Conservation (phyloP, 2,329 filamentous ascomycete species). For the Tolypocladium inflatum region DNA sequence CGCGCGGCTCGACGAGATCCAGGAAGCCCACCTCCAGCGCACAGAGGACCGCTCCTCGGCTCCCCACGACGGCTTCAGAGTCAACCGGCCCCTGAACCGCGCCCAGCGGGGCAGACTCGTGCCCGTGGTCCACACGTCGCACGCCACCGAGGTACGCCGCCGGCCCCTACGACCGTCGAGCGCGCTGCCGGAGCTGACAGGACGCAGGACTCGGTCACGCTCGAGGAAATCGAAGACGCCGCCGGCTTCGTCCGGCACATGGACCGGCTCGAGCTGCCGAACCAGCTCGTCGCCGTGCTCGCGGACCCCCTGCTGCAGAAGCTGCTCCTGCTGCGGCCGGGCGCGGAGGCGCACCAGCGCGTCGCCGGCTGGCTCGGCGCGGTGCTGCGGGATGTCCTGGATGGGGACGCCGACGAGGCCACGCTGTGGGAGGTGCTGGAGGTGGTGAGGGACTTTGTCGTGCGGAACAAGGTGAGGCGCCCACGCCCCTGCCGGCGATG, state of each 20-base stretch:
- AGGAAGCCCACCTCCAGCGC: conserved; percentile 44
- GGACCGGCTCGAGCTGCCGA: conserved; percentile 72
- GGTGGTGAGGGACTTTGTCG: conserved; percentile 45
- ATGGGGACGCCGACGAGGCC: conserved; percentile 38
- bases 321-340: conserved; percentile 55
- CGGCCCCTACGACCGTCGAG: too few relatives aligned
- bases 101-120: conserved; percentile 31
- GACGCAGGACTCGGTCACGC: conserved; percentile 43
- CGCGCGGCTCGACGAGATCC: conserved; percentile 56
- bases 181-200: too few relatives aligned
- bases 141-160: conserved; percentile 53
- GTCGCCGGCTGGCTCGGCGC: conserved; percentile 50
- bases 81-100: conserved; percentile 37
- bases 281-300: conserved; percentile 69
- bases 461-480: conserved; percentile 40
- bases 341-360: conserved; percentile 39
- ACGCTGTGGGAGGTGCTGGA: conserved; percentile 44
- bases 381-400: conserved; percentile 44
- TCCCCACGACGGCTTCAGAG: conserved; percentile 48
- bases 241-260: conserved; percentile 61
- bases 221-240: conserved; percentile 71
- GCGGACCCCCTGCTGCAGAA: conserved; percentile 73
- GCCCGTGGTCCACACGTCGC: conserved; percentile 64
- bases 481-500: too few relatives aligned
- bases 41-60: conserved; percentile 25